Evolutionary conservation across 2,329 filamentous ascomycete genomes (phyloP), one percentile per base, ranked within the genome.

Genomic region (Cytospora piceicola): DNA sequence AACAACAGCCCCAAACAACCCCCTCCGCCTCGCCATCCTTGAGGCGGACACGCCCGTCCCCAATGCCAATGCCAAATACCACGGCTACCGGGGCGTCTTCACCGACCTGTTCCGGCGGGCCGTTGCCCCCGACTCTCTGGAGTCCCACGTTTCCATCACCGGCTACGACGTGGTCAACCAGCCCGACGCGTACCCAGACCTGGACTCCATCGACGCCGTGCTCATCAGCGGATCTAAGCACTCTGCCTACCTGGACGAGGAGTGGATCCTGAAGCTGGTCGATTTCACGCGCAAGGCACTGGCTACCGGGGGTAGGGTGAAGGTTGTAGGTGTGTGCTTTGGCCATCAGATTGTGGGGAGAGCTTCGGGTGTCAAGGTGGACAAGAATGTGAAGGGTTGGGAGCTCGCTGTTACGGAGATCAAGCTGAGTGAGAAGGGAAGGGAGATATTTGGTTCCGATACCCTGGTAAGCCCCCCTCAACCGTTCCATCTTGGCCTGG

Each of bases 311-410:
- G 84, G 89, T 69, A 80, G 87, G 0, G 85, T 95, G 9, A 85
- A 87, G 42, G 77, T 94, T n/a, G 82, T 96, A 20, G 93, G 92
- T 14, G 84, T 95, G 20, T 96, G 93, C 77, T 96, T 94, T 75
- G 93, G 93, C 6, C 93, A 96, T 75, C 92, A 96, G 79, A 93
- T 96, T 72, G 79, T 95, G 53, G 92, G 85, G 1, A 83, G 92
- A 61, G 91, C 92, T 1, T 74, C 94, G 70, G 91, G 88, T 4
- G 84, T 79, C 24, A 84, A 85, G 71, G 90, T 96, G 2, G 88
- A 82, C 42, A 80, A 87, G 62, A 91, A 86, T 74, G 82, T 87
- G 29, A 76, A 79, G 24, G 92, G 92, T 2, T 96, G 93, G 93
- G 93, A 96, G 78, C 80, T 91, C n/a, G 88, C 90, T 58, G 92